Evolutionary conservation across 805 yeast species (phyloP), one percentile per base, ranked within the genome.

Genomic region (Saccharomycopsis fibuligera): DNA sequence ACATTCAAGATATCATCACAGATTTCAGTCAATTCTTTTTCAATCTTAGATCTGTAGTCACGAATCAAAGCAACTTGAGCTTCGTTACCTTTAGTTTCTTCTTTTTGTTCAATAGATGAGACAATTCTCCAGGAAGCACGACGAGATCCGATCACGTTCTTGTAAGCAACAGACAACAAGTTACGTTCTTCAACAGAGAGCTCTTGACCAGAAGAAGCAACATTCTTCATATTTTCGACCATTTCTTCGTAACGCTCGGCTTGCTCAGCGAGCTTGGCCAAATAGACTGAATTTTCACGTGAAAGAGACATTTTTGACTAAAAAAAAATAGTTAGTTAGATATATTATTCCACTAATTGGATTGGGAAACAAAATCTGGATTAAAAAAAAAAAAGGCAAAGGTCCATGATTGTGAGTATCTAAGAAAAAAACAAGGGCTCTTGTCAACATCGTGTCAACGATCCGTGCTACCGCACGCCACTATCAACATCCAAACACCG

Each of bases 51-150:
- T 73, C 97, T 91, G 78, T 93, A 90, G 54, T 86, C 91, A 72
- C 91, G 86, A 68, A 91, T 90, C 66, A 90, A 79, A 55, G 78
- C 64, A 54, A 89, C 96, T 73, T 93, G 97, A 59, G 81, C 74
- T 63, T 86, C 95, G 66, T 88, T 87, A 66, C 96, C 96, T 74
- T 90, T 90, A 60, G 89, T 84, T 70, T 90, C 97, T 74, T 91
- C 98, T 74, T 89, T 90, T 73, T 91, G 97, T 72, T 91, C 99
- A 63, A 91, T 91, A 42, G 97, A 88, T 35, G 96, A 89, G 47
- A 93, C 96, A 65, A 93, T 89, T 80, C 99, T 86, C 98, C 98
- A 93, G 41, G 96, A 88, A 51, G 99, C 98, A 75, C 99, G 90
- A 65, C 98, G 89, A 51, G 98, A 96, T 66, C 99, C 99, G 70